Conservation (phyloP, 2,329 filamentous ascomycete genomes). For the Phialophora verrucosa region DNA sequence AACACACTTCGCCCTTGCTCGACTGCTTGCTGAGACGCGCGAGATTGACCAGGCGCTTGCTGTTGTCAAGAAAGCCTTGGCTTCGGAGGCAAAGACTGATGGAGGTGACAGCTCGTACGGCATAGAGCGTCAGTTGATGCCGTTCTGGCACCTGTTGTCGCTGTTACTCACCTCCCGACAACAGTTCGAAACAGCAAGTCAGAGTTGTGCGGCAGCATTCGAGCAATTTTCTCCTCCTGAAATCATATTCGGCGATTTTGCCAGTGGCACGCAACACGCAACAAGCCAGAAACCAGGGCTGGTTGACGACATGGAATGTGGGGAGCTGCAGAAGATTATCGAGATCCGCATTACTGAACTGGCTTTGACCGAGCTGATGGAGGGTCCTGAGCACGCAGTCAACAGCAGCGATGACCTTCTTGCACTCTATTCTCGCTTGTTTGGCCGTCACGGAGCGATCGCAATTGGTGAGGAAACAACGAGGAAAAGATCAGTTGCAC, state of each 20-base stretch:
- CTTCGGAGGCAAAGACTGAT: conserved; percentile 56
- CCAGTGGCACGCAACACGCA: conserved; percentile 1
- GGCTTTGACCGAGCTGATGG: conserved; percentile 77
- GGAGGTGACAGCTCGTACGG: conserved; percentile 29
- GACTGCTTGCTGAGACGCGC: conserved; percentile 87
- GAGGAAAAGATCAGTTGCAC: conserved; percentile 54
- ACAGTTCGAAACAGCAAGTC: conserved; percentile 78
- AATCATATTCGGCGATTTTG: conserved; percentile 69
- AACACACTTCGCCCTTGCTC: conserved; percentile 77
- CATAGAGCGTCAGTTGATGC: conserved; percentile 62
- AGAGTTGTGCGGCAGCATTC: conserved; percentile 87
- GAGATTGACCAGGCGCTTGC: conserved; percentile 82
- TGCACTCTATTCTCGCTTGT: conserved; percentile 79
- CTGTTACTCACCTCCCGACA: conserved; percentile 84
- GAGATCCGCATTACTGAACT: conserved; percentile 96
- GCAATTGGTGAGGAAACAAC: conserved; percentile 44
- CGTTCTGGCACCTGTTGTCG: conserved; percentile 89
- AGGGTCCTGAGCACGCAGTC: conserved; percentile 83
- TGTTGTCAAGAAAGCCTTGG: conserved; percentile 76
- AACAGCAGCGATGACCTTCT: conserved; percentile 87
- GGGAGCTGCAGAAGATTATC: conserved; percentile 85
- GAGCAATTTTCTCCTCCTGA: conserved; percentile 80
- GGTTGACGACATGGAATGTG: conserved; percentile 79
- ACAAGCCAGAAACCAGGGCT: conserved; percentile 50
- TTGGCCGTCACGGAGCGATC: conserved; percentile 65